These are phyloP conservation scores for Stemphylium lycopersici DNA, from an alignment of 2,329 filamentous ascomycete genomes.

Conservation along the genomic window DNA sequence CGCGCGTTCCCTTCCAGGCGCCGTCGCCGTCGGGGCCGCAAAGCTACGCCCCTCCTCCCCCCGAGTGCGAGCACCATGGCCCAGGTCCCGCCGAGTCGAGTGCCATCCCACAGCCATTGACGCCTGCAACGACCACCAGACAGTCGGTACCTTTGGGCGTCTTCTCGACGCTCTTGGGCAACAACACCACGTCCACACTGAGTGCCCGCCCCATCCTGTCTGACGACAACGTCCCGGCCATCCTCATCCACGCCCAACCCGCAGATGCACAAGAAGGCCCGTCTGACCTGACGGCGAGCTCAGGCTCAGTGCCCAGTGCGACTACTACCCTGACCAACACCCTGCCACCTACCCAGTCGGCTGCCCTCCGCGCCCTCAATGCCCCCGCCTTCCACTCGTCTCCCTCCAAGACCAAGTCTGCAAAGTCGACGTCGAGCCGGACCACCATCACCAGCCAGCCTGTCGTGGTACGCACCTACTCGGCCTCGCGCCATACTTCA, in stretches of 20 bases:
- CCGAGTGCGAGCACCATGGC: slow-evolving; percentile 26
- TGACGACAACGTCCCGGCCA: slow-evolving; percentile 26
- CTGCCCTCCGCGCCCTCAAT: slow-evolving; percentile 48
- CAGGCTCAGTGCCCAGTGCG: slow-evolving; percentile 44
- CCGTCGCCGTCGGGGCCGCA: slow-evolving; percentile 16
- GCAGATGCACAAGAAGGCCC: slow-evolving; percentile 35
- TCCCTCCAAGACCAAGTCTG: slow-evolving; percentile 38
- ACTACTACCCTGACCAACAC: slow-evolving; percentile 47
- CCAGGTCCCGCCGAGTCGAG: slow-evolving; percentile 26
- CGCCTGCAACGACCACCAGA: slow-evolving; percentile 44
- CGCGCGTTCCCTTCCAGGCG: slow-evolving; percentile 34
- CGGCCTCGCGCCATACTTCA: slow-evolving; percentile 43
- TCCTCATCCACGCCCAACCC: slow-evolving; percentile 40
- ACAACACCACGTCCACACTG: slow-evolving; percentile 27
- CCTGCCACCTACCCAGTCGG: slow-evolving; percentile 45
- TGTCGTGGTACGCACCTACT: slow-evolving; percentile 53
- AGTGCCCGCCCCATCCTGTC: slow-evolving; percentile 19
- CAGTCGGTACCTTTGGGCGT: slow-evolving; percentile 43
- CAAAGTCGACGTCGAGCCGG: slow-evolving; percentile 47
- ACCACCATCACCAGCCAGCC: slow-evolving; percentile 52
- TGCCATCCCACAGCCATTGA: slow-evolving; percentile 40
- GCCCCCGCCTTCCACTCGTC: slow-evolving; percentile 47
- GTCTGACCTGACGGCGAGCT: slow-evolving; percentile 40
- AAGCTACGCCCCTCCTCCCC: slow-evolving; percentile 23
- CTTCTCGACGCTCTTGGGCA: slow-evolving; percentile 41